Conservation (phyloP, 306 rosid genomes). For the Vachellia pachyceras region DNA sequence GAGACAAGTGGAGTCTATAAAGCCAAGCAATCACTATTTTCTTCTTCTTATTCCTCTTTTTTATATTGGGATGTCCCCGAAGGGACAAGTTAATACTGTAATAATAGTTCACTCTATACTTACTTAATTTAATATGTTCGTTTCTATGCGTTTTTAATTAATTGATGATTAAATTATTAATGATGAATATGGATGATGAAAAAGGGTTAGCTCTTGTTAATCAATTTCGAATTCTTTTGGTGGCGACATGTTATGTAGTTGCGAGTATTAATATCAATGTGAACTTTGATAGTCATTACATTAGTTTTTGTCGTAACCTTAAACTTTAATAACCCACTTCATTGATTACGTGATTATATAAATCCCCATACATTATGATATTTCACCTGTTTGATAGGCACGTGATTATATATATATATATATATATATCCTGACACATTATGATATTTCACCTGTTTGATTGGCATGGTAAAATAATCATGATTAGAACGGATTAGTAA, state of each 20-base stretch:
- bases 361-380: too few relatives aligned
- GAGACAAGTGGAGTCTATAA: conserved; percentile 25
- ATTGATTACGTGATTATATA: too few relatives aligned
- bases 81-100: background rate
- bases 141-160: background rate
- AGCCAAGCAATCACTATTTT: conserved; percentile 5
- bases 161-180: background rate
- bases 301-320: background rate
- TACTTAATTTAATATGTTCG: background rate
- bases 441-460: too few relatives aligned
- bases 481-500: too few relatives aligned
- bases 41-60: too few relatives aligned
- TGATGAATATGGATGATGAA: background rate
- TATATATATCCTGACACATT: too few relatives aligned
- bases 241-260: background rate
- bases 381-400: too few relatives aligned
- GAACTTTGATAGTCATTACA: background rate
- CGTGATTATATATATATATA: too few relatives aligned
- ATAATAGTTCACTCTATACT: background rate
- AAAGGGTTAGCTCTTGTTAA: background rate
- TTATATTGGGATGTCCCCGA: too few relatives aligned
- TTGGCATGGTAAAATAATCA: too few relatives aligned
- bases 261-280: background rate
- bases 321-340: too few relatives aligned
- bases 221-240: background rate